A percentile compares a stretch with the other conserved stretches of the same genome.
phyloP scores from a whole-genome alignment of 1,139 yeast genomes.

The Yamadazyma jaroonii region DNA sequence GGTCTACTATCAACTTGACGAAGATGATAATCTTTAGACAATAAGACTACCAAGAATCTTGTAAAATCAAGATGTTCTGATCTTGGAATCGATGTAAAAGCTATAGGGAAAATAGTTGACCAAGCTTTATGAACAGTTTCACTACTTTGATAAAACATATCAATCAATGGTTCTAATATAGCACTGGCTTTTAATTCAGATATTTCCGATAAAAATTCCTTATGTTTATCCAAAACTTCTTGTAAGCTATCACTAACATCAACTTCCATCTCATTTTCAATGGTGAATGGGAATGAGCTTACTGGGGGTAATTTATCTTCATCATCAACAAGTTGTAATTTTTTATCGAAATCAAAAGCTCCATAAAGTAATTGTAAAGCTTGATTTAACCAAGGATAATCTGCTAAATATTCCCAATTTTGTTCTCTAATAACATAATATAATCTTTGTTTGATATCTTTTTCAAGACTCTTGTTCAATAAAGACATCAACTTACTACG shows the following conservation, averaged over 20 bases:
- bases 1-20: constrained; percentile 86
- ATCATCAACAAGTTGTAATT: constrained; percentile 40
- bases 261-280: constrained; percentile 24
- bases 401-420: constrained; percentile 94
- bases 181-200: constrained; percentile 54
- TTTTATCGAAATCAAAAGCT: constrained; percentile 56
- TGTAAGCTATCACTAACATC: constrained; percentile 23
- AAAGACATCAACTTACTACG: constrained; percentile 80
- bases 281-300: constrained; percentile 39
- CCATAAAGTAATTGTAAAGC: constrained; percentile 87
- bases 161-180: constrained; percentile 68
- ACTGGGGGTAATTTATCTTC: constrained; percentile 60
- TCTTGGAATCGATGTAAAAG: constrained; percentile 68
- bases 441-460: constrained; percentile 73
- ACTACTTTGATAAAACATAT: constrained; percentile 79
- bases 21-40: constrained; percentile 88
- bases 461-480: constrained; percentile 76
- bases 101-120: constrained; percentile 79
- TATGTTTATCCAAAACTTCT: constrained; percentile 49
- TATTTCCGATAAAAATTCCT: constrained; percentile 44
- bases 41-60: constrained; percentile 69
- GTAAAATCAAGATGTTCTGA: constrained; percentile 84
- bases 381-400: constrained; percentile 92
- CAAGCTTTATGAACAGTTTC: constrained; percentile 82
- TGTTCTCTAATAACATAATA: constrained; percentile 88